Percentiles rank a stretch among this genome's conserved stretches.
Evolutionary conservation across 768 basidiomycete genomes (phyloP).

Genomic region (Leccinum boreale): DNA sequence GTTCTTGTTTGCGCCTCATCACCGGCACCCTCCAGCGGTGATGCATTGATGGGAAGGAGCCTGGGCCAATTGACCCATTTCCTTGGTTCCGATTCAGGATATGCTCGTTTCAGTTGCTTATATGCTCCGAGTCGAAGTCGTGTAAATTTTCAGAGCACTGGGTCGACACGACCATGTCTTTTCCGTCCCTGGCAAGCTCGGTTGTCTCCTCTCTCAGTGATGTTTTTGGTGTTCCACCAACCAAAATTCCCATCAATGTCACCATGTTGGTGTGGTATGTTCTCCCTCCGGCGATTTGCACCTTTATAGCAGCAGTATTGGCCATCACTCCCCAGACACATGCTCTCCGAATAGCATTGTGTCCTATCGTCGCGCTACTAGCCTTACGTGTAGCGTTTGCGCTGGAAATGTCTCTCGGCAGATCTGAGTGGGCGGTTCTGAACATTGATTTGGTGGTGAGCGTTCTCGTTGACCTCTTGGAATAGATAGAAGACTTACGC

Average conservation of each 20-base stretch:
- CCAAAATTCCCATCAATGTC: constrained; percentile 28
- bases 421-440: not conserved
- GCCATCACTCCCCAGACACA: constrained; percentile 45
- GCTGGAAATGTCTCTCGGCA: constrained; percentile 10
- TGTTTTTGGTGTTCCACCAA: constrained; percentile 4
- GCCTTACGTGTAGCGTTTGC: constrained; percentile 37
- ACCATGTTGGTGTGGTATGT: constrained; percentile 35
- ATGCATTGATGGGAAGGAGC: too few species aligned
- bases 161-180: not conserved
- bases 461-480: not conserved
- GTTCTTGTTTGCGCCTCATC: too few species aligned
- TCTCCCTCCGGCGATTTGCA: constrained; percentile 42
- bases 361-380: constrained; percentile 43
- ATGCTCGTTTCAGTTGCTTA: not conserved
- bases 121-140: not conserved
- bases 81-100: not conserved
- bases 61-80: not conserved
- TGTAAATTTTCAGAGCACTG: not conserved
- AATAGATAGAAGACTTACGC: not conserved
- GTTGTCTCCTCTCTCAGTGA: not conserved
- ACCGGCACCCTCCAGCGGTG: too few species aligned
- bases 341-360: constrained; percentile 40
- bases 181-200: too few species aligned
- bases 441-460: constrained; percentile 15
- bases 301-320: constrained; percentile 47